Evolutionary conservation across 257 asterid genomes (phyloP).

Genomic region (Lycium ferocissimum): DNA sequence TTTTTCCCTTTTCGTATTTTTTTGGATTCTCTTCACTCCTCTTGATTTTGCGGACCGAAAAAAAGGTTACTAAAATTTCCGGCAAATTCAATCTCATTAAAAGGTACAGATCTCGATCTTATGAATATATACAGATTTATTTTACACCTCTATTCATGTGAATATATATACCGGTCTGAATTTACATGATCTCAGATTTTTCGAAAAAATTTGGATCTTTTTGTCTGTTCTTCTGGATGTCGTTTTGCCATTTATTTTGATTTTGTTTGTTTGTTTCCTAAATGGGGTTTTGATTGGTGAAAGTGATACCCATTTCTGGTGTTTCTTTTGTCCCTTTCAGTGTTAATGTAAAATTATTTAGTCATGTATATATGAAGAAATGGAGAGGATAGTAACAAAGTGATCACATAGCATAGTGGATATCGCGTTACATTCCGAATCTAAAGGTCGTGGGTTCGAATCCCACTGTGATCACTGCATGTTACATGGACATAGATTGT

Average conservation of each 20-base stretch:
- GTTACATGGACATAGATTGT: too few relatives aligned
- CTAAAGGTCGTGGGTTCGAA: constrained; percentile 99
- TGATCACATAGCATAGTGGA: constrained; percentile 98
- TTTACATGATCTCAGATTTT: background rate
- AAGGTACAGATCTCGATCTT: constrained; percentile 26
- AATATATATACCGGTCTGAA: background rate
- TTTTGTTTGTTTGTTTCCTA: constrained; percentile 12
- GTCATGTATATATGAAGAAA: background rate
- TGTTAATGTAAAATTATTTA: background rate
- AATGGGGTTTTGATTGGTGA: background rate
- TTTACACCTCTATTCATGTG: background rate
- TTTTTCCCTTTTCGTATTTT: too few relatives aligned
- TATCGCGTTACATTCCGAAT: constrained; percentile 99
- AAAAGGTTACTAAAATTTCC: background rate
- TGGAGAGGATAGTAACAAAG: background rate
- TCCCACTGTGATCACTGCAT: constrained; percentile 84
- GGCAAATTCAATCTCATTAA: background rate
- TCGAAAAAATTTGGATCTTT: background rate
- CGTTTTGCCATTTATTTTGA: background rate
- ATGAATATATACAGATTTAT: background rate
- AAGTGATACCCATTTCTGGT: background rate
- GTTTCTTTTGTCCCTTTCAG: background rate
- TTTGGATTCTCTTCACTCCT: too few relatives aligned
- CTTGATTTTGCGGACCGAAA: background rate
- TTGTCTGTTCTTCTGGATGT: background rate